Base-by-base conservation (phyloP, 2,329 filamentous ascomycete species). In the Stagonosporopsis chrysanthemi region DNA sequence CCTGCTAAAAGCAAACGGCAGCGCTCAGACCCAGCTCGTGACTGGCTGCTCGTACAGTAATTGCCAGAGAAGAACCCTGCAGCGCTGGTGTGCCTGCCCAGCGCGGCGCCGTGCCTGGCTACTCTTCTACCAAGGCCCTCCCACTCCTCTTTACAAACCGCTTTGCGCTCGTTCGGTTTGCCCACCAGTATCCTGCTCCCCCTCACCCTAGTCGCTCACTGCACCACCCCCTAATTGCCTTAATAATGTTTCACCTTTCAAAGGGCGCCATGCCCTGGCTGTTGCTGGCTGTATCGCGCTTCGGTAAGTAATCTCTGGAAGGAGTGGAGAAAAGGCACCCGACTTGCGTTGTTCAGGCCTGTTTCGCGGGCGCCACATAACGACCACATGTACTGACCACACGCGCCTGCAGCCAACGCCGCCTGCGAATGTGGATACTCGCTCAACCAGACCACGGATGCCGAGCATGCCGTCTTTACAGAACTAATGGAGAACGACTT, bases 361-460 rank as follows among this genome's bases (percentile, higher is more conserved):
- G 33, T 23, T 33, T 33, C 48, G 14, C 24, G 38, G 29, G 54
- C 28, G 29, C 40, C 17, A 29, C 4, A 43, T 44, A 12, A 39
- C 41, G 36, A 7, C 36, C 17, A 38, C 23, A 44, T 36, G 31
- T 43, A 46, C 62, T 65, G 58, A 62, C 57, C 28, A 49, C 31
- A 46, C 49, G 56, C 44, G 48, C 52, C 35, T 55, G 23, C 56
- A 77, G 76, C 70, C 39, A 64, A 67, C 39, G 82, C 83, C 5
- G 80, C 82, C 60, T 93, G 90, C 77, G 85, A 90, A 66, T 94
- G 90, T 70, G 90, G 90, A 48, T 93, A 91, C 73, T 83, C 83
- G 3, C 75, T 88, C 41, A 79, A 78, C 58, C 75, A 80, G 36
- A 80, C 78, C n/a, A 69, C 76, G 42, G 75, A 77, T 26, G 63